Evolutionary conservation across 1,139 yeast species (phyloP).

Genomic region (Yamadazyma diospyri): DNA sequence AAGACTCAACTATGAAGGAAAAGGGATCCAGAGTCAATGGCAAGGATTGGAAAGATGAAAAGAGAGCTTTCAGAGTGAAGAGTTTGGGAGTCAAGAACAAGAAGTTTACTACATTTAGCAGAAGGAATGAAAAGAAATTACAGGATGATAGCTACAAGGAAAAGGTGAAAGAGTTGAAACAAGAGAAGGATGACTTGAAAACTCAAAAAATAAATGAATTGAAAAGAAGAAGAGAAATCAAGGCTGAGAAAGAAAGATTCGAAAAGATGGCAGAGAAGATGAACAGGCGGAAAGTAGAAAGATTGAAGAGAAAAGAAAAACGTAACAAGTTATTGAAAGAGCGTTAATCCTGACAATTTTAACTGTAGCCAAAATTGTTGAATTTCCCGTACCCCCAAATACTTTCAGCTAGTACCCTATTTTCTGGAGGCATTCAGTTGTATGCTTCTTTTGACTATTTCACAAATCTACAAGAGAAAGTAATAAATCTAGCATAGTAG

Average conservation of each 20-base stretch:
- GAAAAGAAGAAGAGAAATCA: constrained; percentile 63
- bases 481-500: too few relatives aligned
- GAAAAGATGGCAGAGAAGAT: constrained; percentile 67
- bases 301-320: constrained; percentile 77
- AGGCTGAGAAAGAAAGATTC: constrained; percentile 72
- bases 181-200: constrained; percentile 57
- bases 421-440: too few relatives aligned
- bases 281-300: constrained; percentile 76
- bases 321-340: constrained; percentile 76
- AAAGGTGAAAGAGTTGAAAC: constrained; percentile 53
- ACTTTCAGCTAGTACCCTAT: too few relatives aligned
- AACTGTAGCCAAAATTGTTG: too few relatives aligned
- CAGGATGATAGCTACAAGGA: constrained; percentile 47
- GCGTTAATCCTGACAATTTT: constrained; percentile 29
- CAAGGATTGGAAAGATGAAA: constrained; percentile 55
- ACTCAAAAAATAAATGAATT: constrained; percentile 48
- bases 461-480: too few relatives aligned
- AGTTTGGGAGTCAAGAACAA: constrained; percentile 23
- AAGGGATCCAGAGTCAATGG: constrained; percentile 50
- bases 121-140: constrained; percentile 34
- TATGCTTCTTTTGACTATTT: too few relatives aligned
- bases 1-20: too few relatives aligned
- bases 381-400: too few relatives aligned
- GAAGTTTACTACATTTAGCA: constrained; percentile 20
- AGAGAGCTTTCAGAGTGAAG: constrained; percentile 47